These are phyloP conservation scores for Chaetomidium leptoderma DNA, from an alignment of 495 filamentous ascomycete genomes.

Conservation along the genomic window DNA sequence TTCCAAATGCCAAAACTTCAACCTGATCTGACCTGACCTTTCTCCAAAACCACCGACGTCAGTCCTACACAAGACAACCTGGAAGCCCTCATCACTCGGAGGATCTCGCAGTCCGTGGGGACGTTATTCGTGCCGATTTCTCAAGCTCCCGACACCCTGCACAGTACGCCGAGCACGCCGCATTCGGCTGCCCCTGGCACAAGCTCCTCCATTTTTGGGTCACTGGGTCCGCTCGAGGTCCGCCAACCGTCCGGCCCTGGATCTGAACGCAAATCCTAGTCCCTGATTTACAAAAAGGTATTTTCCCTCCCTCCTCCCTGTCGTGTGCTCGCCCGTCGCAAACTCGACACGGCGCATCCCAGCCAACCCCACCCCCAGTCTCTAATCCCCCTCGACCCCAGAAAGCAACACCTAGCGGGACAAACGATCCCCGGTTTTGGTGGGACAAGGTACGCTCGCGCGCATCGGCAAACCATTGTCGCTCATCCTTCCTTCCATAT, in stretches of 20 bases:
- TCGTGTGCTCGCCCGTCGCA: constrained; percentile 12
- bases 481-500: constrained; percentile 4
- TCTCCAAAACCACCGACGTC: too few species aligned
- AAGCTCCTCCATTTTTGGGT: constrained; percentile 24
- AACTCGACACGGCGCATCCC: constrained; percentile 7
- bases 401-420: constrained; percentile 1
- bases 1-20: too few species aligned
- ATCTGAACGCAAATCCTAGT: constrained; percentile 15
- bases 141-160: too few species aligned
- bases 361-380: constrained; percentile 23
- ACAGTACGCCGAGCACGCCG: too few species aligned
- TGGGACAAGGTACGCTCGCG: constrained; percentile 2
- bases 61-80: too few species aligned
- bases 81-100: too few species aligned
- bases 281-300: constrained; percentile 1
- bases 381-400: constrained; percentile 12
- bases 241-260: constrained; percentile 9
- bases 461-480: background rate
- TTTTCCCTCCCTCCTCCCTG: background rate
- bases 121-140: too few species aligned
- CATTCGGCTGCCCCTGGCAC: constrained; percentile 27
- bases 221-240: too few species aligned
- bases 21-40: too few species aligned
- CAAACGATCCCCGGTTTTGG: constrained; percentile 17
- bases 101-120: too few species aligned